These are phyloP conservation scores for Juglanconis sp. DNA, from an alignment of 2,329 filamentous ascomycete genomes.

Conservation along the genomic window DNA sequence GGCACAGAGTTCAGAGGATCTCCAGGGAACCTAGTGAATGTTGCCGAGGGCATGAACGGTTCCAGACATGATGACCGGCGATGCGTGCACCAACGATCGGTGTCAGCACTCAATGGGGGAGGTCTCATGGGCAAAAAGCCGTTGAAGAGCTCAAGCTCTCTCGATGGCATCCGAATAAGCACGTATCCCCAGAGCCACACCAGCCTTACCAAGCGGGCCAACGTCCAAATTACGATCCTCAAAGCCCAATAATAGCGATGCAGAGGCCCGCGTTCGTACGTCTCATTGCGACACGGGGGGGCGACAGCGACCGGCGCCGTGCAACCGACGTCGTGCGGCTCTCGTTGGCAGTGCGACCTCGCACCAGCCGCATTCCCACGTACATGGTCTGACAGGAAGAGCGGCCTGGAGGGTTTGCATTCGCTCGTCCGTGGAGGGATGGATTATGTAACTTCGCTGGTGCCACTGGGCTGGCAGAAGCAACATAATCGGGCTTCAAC, in stretches of 20 bases:
- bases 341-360: neutral
- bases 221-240: too few relatives aligned
- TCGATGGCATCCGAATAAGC: neutral
- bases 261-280: too few relatives aligned
- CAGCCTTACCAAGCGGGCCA: too few relatives aligned
- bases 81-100: neutral
- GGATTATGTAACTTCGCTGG: neutral
- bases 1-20: neutral
- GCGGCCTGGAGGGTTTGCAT: neutral
- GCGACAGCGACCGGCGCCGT: neutral
- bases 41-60: neutral
- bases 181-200: neutral
- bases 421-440: neutral
- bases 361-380: neutral
- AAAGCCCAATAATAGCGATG: too few relatives aligned
- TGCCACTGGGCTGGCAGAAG: neutral
- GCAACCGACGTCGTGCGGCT: neutral
- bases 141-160: too few relatives aligned
- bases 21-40: too few relatives aligned
- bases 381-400: neutral
- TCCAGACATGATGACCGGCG: neutral
- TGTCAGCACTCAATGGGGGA: neutral
- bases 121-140: neutral
- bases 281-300: neutral
- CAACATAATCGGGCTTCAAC: neutral